phyloP scores from a whole-genome alignment of 2,329 filamentous ascomycete species.

The Penicillium sp. region DNA sequence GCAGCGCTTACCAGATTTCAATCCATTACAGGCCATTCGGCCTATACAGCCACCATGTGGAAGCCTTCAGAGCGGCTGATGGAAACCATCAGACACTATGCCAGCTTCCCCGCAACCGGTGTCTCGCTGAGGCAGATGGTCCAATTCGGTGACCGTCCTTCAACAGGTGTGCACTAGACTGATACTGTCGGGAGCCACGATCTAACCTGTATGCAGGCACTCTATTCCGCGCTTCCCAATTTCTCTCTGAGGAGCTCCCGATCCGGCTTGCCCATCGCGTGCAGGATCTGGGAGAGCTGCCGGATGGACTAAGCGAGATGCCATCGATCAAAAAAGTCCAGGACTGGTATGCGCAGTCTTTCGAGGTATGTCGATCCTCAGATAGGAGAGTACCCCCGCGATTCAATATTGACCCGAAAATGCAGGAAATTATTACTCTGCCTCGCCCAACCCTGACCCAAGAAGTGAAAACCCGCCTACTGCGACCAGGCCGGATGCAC shows the following conservation, averaged over 20 bases:
- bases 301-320: slow-evolving; percentile 97
- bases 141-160: slow-evolving; percentile 92
- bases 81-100: slow-evolving; percentile 96
- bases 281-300: slow-evolving; percentile 84
- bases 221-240: slow-evolving; percentile 94
- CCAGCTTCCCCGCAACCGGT: slow-evolving; percentile 92
- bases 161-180: slow-evolving; percentile 61
- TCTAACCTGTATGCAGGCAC: slow-evolving; percentile 59
- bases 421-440: slow-evolving; percentile 80
- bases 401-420: slow-evolving; percentile 19
- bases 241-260: slow-evolving; percentile 94
- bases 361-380: slow-evolving; percentile 65
- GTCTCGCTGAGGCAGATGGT: slow-evolving; percentile 98
- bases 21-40: slow-evolving; percentile 25
- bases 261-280: slow-evolving; percentile 95
- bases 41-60: slow-evolving; percentile 65
- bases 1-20: background rate
- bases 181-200: no score
- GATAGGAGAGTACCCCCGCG: background rate
- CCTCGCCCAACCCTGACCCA: slow-evolving; percentile 70
- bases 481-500: slow-evolving; percentile 49
- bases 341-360: slow-evolving; percentile 99
- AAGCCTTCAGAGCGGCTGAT: slow-evolving; percentile 85
- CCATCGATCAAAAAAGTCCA: slow-evolving; percentile 90
- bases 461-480: slow-evolving; percentile 74